Percentiles rank a stretch among this genome's conserved stretches.
Evolutionary conservation across 495 filamentous ascomycete genomes (phyloP).

Genomic region (Viridothelium virens): DNA sequence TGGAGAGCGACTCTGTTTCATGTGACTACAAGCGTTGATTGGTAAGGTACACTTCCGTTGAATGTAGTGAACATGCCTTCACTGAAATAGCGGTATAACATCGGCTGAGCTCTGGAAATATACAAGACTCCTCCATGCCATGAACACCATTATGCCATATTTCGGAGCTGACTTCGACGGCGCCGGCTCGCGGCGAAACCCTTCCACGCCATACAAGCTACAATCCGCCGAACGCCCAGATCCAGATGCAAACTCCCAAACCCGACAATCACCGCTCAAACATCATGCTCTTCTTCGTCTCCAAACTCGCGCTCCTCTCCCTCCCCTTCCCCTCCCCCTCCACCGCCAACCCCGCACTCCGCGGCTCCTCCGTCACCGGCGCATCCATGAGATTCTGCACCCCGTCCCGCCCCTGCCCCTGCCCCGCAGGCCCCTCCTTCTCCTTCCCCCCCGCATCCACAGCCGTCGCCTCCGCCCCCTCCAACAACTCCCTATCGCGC

Average conservation of each 20-base stretch:
- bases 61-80: neutral
- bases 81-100: no score
- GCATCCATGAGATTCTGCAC: constrained; percentile 19
- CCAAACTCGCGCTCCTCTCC: constrained; percentile 25
- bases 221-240: neutral
- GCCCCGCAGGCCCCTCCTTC: constrained; percentile 15
- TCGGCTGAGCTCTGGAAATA: neutral
- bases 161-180: neutral
- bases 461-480: constrained; percentile 68
- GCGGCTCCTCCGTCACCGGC: constrained; percentile 15
- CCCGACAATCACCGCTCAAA: constrained; percentile 30
- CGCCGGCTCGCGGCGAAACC: neutral
- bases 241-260: neutral
- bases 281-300: constrained; percentile 28
- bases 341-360: constrained; percentile 9
- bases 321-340: constrained; percentile 17
- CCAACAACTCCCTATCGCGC: constrained; percentile 66
- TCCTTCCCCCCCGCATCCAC: constrained; percentile 20
- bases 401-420: no score
- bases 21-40: neutral
- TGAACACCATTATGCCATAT: neutral
- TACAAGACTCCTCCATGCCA: neutral
- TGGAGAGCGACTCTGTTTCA: neutral
- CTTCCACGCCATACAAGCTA: neutral
- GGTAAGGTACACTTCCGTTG: neutral